Percentiles rank a stretch among this genome's conserved stretches.
Conservation (phyloP, 1,284 basidiomycete species). For the Trichosporon sp. region DNA sequence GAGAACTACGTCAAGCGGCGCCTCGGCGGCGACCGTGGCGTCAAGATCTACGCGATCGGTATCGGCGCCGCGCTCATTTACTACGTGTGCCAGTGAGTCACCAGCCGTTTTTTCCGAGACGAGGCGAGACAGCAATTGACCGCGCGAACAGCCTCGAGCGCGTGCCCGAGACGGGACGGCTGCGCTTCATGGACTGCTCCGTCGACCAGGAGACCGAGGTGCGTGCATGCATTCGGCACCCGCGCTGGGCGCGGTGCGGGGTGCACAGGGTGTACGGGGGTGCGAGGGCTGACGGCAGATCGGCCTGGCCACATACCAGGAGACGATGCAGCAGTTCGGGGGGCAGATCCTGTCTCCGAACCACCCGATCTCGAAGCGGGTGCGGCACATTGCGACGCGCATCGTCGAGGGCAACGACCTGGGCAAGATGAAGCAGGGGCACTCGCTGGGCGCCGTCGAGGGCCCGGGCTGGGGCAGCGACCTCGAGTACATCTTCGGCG, state of each 20-base stretch:
- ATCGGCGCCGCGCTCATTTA: slow-evolving; percentile 54
- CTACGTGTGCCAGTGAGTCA: slow-evolving; percentile 59
- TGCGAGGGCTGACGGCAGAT: slow-evolving; percentile 10
- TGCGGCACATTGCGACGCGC: slow-evolving; percentile 65
- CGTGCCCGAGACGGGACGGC: slow-evolving; percentile 74
- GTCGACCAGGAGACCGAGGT: slow-evolving; percentile 58
- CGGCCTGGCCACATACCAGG: slow-evolving; percentile 11
- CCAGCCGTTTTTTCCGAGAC: not conserved
- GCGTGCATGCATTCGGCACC: slow-evolving; percentile 12
- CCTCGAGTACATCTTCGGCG: slow-evolving; percentile 20
- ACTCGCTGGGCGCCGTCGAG: slow-evolving; percentile 39
- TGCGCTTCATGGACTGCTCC: slow-evolving; percentile 75
- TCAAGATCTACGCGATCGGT: slow-evolving; percentile 39
- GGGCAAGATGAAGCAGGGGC: slow-evolving; percentile 56
- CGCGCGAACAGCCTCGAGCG: slow-evolving; percentile 65
- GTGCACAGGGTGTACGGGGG: not conserved
- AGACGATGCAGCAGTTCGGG: slow-evolving; percentile 19
- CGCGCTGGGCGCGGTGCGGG: no score
- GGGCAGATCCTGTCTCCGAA: slow-evolving; percentile 59
- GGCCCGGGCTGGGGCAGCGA: slow-evolving; percentile 33
- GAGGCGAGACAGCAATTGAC: no score
- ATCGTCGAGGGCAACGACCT: slow-evolving; percentile 70
- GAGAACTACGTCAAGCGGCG: slow-evolving; percentile 32
- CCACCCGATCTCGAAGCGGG: slow-evolving; percentile 63
- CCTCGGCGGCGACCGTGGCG: slow-evolving; percentile 42